Evolutionary conservation across 139 green algal species (phyloP), one percentile per base, ranked within the genome.

Genomic region (Closterium sp.): DNA sequence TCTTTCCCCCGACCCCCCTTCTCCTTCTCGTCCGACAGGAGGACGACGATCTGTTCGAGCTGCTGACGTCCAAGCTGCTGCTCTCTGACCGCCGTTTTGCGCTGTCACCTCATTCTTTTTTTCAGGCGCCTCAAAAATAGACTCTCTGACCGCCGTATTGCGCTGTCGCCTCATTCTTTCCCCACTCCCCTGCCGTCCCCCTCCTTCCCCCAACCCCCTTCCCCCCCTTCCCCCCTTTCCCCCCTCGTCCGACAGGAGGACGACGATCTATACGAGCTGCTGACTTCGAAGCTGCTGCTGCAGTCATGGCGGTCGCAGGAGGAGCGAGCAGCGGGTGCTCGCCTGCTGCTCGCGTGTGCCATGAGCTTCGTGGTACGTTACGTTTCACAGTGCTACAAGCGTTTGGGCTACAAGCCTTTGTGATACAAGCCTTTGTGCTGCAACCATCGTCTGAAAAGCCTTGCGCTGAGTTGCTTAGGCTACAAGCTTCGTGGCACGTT

Each of bases 361-460:
- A 93, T 88, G n/a, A 86, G 90, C 87, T 93, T 88, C 34, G 33
- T 93, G 90, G 90, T 93, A n/a, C n/a, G n/a, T n/a, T n/a, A n/a
- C n/a, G n/a, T n/a, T n/a, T n/a, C n/a, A n/a, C n/a, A n/a, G n/a
- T n/a, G n/a, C n/a, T n/a, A n/a, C n/a, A n/a, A n/a, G n/a, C n/a
- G n/a, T n/a, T n/a, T n/a, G n/a, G n/a, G n/a, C n/a, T n/a, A n/a
- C n/a, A n/a, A n/a, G n/a, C n/a, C n/a, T n/a, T n/a, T n/a, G n/a
- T n/a, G n/a, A n/a, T n/a, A n/a, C n/a, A n/a, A n/a, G n/a, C n/a
- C n/a, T n/a, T n/a, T n/a, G n/a, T n/a, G n/a, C n/a, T n/a, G n/a
- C n/a, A n/a, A n/a, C n/a, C n/a, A n/a, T n/a, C n/a, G n/a, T n/a
- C n/a, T n/a, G n/a, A n/a, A n/a, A n/a, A n/a, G n/a, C n/a, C n/a